Evolutionary conservation across 2,329 filamentous ascomycete genomes (phyloP).

Genomic region (Arthrobotrys sinensis): DNA sequence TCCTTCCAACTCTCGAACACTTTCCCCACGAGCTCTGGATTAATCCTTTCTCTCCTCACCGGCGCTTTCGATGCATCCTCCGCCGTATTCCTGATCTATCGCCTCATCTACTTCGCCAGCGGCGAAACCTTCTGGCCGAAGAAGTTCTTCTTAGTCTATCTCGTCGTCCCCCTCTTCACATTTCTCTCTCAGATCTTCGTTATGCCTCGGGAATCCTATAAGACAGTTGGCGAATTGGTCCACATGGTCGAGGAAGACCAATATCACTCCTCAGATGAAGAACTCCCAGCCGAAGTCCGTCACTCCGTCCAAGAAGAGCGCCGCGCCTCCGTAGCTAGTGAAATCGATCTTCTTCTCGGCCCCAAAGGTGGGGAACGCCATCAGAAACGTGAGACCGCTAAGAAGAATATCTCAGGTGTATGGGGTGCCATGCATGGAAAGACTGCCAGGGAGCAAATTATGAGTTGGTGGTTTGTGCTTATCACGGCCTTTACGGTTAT

Average conservation of each 20-base stretch:
- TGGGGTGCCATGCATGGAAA: conserved; percentile 87
- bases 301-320: conserved; percentile 69
- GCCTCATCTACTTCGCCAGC: conserved; percentile 77
- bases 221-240: conserved; percentile 86
- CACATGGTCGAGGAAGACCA: conserved; percentile 75
- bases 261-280: conserved; percentile 64
- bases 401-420: conserved; percentile 80
- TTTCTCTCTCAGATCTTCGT: conserved; percentile 77
- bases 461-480: conserved; percentile 85
- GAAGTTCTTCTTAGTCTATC: conserved; percentile 80
- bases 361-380: conserved; percentile 76
- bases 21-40: conserved; percentile 81
- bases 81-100: conserved; percentile 82
- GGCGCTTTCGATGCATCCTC: conserved; percentile 88
- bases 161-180: conserved; percentile 79
- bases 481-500: conserved; percentile 83
- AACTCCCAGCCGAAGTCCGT: conserved; percentile 61
- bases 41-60: conserved; percentile 84
- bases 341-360: conserved; percentile 82
- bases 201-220: conserved; percentile 84
- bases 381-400: conserved; percentile 77
- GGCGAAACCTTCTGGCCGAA: conserved; percentile 74
- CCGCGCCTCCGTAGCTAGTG: conserved; percentile 76
- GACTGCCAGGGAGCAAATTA: conserved; percentile 80
- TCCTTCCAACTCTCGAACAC: conserved; percentile 89